Conservation (phyloP, 345 rosid genomes). For the Laguncularia racemosa region DNA sequence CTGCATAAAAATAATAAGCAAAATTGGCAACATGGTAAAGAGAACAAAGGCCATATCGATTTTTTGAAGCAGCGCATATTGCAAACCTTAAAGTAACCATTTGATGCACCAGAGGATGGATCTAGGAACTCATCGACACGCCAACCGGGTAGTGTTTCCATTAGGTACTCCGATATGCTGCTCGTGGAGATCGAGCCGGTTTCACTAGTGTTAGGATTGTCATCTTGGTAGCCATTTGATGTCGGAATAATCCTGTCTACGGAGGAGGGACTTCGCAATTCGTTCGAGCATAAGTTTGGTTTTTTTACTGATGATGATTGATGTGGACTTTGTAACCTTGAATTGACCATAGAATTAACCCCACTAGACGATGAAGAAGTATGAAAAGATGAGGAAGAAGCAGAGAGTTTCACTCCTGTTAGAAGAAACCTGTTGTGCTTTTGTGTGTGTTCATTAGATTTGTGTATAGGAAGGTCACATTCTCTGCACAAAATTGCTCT, state of each 20-base stretch:
- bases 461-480: constrained; percentile 21
- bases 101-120: constrained; percentile 22
- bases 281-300: not conserved
- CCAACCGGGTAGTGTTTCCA: constrained; percentile 75
- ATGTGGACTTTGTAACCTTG: too few relatives aligned
- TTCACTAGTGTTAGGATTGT: constrained; percentile 18
- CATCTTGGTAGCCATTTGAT: not conserved
- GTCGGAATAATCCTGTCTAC: too few relatives aligned
- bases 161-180: constrained; percentile 63
- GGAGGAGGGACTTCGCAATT: not conserved
- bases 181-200: constrained; percentile 31
- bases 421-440: constrained; percentile 26
- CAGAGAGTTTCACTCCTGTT: constrained; percentile 23
- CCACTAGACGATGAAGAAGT: not conserved
- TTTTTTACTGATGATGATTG: too few relatives aligned
- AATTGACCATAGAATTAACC: too few relatives aligned
- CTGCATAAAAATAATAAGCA: not conserved
- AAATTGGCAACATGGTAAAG: too few relatives aligned
- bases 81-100: constrained; percentile 34
- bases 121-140: constrained; percentile 78
- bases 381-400: constrained; percentile 6
- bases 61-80: constrained; percentile 1
- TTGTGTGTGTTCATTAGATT: constrained; percentile 19
- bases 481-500: constrained; percentile 23
- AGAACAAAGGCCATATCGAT: too few relatives aligned